Evolutionary conservation across 192 early-diverging fungal genomes (phyloP).

Genomic region (Paraglomus occultum): DNA sequence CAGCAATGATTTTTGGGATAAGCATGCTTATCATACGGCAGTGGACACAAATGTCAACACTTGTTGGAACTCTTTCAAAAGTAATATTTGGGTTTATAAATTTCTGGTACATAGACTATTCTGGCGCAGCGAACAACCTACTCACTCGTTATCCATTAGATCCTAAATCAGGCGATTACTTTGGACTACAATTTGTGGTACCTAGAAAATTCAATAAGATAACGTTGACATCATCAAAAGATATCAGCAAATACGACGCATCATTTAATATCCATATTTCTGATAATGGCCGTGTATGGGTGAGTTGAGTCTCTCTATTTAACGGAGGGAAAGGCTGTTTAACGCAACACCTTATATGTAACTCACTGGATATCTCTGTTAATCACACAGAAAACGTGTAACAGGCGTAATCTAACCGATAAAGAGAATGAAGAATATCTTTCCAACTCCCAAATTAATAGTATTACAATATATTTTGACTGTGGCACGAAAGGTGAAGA

Average conservation of each 20-base stretch:
- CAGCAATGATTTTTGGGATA: conserved; percentile 37
- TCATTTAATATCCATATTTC: conserved; percentile 12
- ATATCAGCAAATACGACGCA: conserved; percentile 12
- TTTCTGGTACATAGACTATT: not conserved
- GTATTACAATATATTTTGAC: conserved; percentile 6
- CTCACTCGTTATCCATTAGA: conserved; percentile 23
- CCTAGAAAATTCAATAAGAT: conserved; percentile 25
- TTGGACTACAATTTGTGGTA: conserved; percentile 50
- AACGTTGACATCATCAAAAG: conserved; percentile 15
- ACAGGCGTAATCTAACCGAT: not conserved
- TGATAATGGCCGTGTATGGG: conserved; percentile 7
- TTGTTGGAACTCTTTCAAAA: conserved; percentile 51
- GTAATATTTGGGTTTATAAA: conserved; percentile 23
- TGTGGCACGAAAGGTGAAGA: not conserved
- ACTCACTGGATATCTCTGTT: not conserved
- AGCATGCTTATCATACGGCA: conserved; percentile 47
- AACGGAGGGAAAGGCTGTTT: not conserved
- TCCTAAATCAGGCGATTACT: conserved; percentile 45
- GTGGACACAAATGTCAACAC: conserved; percentile 48
- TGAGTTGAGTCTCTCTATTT: not conserved
- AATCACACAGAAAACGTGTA: not conserved
- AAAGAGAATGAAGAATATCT: not conserved
- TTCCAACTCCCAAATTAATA: not conserved
- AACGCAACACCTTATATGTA: not conserved
- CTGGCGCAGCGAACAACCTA: not conserved